phyloP scores from a whole-genome alignment of 495 filamentous ascomycete species.

The Cetradonia linearis region DNA sequence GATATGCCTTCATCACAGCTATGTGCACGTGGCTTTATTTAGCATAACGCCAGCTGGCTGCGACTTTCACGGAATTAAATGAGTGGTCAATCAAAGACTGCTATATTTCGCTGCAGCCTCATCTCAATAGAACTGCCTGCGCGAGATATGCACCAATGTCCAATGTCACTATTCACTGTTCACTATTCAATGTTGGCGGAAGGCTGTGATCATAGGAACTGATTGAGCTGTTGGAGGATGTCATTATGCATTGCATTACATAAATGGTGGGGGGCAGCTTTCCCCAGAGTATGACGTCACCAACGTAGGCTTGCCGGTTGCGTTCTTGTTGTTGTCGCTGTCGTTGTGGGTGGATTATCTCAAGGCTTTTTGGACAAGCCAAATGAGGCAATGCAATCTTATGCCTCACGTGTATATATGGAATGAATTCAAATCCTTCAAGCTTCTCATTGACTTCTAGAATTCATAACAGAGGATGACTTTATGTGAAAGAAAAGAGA shows the following conservation, averaged over 20 bases:
- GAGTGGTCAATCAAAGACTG: too few species aligned
- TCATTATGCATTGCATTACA: constrained; percentile 3
- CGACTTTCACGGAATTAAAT: too few species aligned
- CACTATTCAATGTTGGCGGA: not conserved
- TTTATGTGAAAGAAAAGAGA: not conserved
- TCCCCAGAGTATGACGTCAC: not conserved
- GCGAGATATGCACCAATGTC: too few species aligned
- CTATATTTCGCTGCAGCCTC: too few species aligned
- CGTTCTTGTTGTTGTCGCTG: not conserved
- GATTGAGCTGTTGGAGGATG: not conserved
- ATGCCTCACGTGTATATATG: too few species aligned
- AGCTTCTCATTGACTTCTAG: not conserved
- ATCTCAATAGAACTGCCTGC: too few species aligned
- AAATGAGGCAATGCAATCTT: not conserved
- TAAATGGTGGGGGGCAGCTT: not conserved
- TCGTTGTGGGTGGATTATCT: not conserved
- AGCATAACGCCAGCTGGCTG: not conserved
- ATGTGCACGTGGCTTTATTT: not conserved
- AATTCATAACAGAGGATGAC: not conserved
- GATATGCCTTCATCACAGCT: not conserved
- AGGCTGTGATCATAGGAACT: not conserved
- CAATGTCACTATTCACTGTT: not conserved
- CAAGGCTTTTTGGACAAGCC: not conserved
- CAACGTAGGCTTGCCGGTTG: not conserved
- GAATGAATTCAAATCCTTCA: too few species aligned